Conservation (phyloP, 2,329 filamentous ascomycete genomes). For the Scedosporium minutisporum region DNA sequence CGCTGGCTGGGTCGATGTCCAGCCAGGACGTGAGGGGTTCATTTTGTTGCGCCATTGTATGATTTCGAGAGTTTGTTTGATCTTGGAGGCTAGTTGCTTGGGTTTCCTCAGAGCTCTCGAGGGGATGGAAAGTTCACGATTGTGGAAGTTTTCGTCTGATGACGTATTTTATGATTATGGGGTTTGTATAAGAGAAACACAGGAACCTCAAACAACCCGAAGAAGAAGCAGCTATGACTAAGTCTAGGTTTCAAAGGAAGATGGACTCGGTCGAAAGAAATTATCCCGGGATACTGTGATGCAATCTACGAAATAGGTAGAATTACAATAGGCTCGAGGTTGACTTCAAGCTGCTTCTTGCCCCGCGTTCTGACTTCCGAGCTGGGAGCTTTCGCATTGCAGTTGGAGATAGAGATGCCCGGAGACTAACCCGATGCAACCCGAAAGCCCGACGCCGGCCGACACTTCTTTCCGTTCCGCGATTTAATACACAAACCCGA, state of each 20-base stretch:
- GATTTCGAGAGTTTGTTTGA: neutral
- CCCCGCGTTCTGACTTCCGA: neutral
- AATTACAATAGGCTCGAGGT: too few relatives aligned
- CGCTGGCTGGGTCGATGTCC: slow-evolving; percentile 14
- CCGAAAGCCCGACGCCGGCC: neutral
- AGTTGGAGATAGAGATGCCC: neutral
- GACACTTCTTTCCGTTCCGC: neutral
- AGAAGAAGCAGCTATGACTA: too few relatives aligned
- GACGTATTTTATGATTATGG: neutral
- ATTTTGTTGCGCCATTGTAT: neutral
- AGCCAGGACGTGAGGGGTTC: slow-evolving; percentile 17
- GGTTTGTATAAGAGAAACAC: too few relatives aligned
- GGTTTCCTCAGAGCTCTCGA: too few relatives aligned
- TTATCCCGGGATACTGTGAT: neutral
- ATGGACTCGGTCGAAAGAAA: too few relatives aligned
- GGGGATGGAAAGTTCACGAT: too few relatives aligned
- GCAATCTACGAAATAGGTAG: neutral
- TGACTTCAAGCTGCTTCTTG: too few relatives aligned
- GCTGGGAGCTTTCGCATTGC: neutral
- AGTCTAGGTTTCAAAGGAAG: neutral
- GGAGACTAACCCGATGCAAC: neutral
- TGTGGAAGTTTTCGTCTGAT: neutral
- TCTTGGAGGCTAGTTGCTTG: neutral
- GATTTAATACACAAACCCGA: neutral
- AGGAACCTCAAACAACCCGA: accelerated